These are phyloP conservation scores for Lathyrus sativus DNA, from an alignment of 306 rosid genomes.

Conservation along the genomic window DNA sequence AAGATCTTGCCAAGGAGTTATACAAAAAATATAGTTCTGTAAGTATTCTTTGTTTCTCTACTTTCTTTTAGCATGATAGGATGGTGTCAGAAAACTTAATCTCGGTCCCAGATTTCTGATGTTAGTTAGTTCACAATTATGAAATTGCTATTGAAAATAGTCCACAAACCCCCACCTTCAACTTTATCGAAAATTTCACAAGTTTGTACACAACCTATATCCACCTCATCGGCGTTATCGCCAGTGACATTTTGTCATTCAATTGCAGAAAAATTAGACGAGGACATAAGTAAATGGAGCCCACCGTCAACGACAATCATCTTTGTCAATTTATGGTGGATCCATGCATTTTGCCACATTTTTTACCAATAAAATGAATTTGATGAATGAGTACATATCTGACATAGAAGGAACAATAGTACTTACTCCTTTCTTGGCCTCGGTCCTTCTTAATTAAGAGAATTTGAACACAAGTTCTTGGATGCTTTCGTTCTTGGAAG, in stretches of 20 bases:
- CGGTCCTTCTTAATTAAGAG: background rate
- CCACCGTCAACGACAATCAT: background rate
- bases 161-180: slow-evolving; percentile 3
- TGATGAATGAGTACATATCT: background rate
- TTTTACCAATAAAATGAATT: background rate
- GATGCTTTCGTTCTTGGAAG: too few species aligned
- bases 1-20: slow-evolving; percentile 85
- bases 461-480: too few species aligned
- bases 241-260: background rate
- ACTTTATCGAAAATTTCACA: background rate
- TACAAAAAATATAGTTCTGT: slow-evolving; percentile 94
- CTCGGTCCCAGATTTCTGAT: background rate
- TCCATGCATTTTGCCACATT: background rate
- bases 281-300: background rate
- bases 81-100: background rate
- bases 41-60: slow-evolving; percentile 45
- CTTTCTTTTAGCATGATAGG: slow-evolving; percentile 26
- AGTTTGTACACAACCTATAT: background rate
- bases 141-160: background rate
- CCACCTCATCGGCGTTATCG: background rate
- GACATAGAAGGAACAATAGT: background rate
- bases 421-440: background rate
- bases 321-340: background rate
- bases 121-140: background rate
- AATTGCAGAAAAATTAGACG: background rate